Percentiles rank a stretch among this genome's conserved stretches.
Evolutionary conservation across 306 rosid species (phyloP).

Genomic region (Prunus campanulata): DNA sequence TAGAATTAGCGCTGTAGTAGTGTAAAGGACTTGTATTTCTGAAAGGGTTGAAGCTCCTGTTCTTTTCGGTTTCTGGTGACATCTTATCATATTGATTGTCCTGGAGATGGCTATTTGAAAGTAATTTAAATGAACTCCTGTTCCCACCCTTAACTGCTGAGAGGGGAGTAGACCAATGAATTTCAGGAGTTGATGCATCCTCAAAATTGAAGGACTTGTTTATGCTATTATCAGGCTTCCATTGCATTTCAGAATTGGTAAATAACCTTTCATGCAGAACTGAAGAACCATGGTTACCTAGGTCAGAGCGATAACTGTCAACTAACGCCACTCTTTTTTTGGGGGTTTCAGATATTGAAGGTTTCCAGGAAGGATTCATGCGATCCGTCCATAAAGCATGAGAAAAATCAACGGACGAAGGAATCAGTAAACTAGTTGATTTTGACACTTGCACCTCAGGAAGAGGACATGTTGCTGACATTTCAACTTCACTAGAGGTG

Average conservation of each 20-base stretch:
- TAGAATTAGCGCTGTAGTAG: constrained; percentile 37
- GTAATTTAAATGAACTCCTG: constrained; percentile 31
- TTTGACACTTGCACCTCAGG: constrained; percentile 43
- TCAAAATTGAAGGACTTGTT: constrained; percentile 47
- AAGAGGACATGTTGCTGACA: constrained; percentile 33
- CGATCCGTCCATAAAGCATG: constrained; percentile 31
- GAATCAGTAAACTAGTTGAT: constrained; percentile 68
- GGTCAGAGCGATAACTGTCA: constrained; percentile 35
- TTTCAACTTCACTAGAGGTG: constrained; percentile 44
- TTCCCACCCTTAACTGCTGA: constrained; percentile 41
- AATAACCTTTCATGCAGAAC: constrained; percentile 32
- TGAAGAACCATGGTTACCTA: constrained; percentile 41
- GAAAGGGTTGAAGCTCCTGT: constrained; percentile 31
- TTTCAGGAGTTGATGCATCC: constrained; percentile 34
- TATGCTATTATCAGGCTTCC: constrained; percentile 32
- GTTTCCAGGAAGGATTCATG: constrained; percentile 36
- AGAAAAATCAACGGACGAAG: constrained; percentile 47
- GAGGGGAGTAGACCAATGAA: constrained; percentile 34
- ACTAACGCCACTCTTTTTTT: constrained; percentile 43
- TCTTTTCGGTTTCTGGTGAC: constrained; percentile 46
- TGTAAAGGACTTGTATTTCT: constrained; percentile 43
- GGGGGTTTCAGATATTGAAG: constrained; percentile 47
- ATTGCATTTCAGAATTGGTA: constrained; percentile 36
- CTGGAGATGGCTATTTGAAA: constrained; percentile 25
- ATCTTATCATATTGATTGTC: constrained; percentile 32